Base-by-base conservation (phyloP, 2,329 filamentous ascomycete genomes). In the Exophiala spinifera region DNA sequence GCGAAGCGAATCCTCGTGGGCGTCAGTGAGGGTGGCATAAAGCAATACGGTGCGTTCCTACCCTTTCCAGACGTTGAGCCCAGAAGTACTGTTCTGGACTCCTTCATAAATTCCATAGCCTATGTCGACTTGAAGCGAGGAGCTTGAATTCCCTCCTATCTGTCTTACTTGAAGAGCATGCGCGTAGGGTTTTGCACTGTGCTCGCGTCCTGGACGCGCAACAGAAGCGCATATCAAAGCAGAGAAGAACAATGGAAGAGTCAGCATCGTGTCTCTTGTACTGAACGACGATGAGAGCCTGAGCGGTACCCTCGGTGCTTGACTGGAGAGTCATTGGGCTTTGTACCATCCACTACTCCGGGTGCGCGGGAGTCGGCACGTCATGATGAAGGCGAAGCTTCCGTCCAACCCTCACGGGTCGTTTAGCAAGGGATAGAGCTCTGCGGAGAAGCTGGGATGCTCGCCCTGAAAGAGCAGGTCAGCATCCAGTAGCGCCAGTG, bases 51-150 rank as follows among this genome's bases (percentile, higher is more conserved):
- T 62, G 61, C 34, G 17, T n/a, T 39, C 55, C 44, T 67, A 75
- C 76, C 77, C 75, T 64, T 72, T 75, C 67, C 71, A 79, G 23
- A 71, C 64, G 53, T 79, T 77, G 8, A 78, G 46, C 1, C 69
- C 67, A 8, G 65, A 70, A 0, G 68, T 67, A 3, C 64, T 17
- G 56, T 78, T 70, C 37, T 71, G 66, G 31, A 65, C 67, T 8
- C 77, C 78, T 55, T 73, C 64, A 56, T 80, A 80, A 17, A 66
- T 65, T 7, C 69, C 69, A 53, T 80, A 80, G 7, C 70, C 76
- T 1, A 79, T 62, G 57, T 79, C 70, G 19, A 78, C 74, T 10
- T 63, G 56, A 11, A 68, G 51, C 2, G 55, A 47, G n/a, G 59
- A 50, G 21, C 25, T 46, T 23, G 46, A 54, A 17, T 36, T 50